A percentile compares a stretch with the other conserved stretches of the same genome.
phyloP scores from a whole-genome alignment of 768 basidiomycete genomes.

The Termitomyces sp. region DNA sequence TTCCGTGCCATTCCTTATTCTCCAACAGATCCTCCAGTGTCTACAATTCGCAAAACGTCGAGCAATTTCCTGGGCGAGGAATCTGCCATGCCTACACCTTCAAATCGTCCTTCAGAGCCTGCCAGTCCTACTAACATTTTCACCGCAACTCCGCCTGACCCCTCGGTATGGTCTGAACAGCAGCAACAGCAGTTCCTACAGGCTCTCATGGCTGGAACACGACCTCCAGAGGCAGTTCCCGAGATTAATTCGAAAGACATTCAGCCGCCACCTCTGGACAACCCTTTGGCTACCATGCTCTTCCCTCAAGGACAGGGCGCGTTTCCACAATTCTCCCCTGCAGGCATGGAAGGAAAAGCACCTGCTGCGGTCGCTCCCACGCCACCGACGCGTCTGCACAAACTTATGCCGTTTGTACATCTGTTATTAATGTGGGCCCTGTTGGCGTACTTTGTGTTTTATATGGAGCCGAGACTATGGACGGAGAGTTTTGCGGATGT shows the following conservation, averaged over 20 bases:
- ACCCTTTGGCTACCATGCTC: constrained; percentile 44
- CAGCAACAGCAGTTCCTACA: constrained; percentile 66
- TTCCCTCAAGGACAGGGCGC: constrained; percentile 18
- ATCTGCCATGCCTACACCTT: constrained; percentile 32
- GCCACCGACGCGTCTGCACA: constrained; percentile 45
- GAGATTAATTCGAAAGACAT: constrained; percentile 12
- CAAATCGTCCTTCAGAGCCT: constrained; percentile 19
- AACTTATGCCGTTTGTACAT: constrained; percentile 61
- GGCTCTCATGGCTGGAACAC: constrained; percentile 43
- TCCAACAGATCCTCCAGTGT: constrained; percentile 32
- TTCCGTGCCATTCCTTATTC: background rate
- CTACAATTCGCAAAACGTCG: constrained; percentile 23
- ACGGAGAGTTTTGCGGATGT: constrained; percentile 23
- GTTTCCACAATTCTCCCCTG: constrained; percentile 14
- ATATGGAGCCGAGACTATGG: constrained; percentile 53
- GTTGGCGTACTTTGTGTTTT: constrained; percentile 62
- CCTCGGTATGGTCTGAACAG: constrained; percentile 60
- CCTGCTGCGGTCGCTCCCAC: constrained; percentile 9
- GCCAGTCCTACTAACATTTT: constrained; percentile 17
- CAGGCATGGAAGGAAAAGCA: constrained; percentile 20
- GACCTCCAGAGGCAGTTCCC: constrained; percentile 12
- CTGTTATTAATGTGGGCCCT: constrained; percentile 57
- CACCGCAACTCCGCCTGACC: constrained; percentile 31
- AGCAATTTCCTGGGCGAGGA: constrained; percentile 43
- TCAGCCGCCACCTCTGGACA: constrained; percentile 26